Conservation (phyloP, 768 basidiomycete species). For the Termitomyces sp. region DNA sequence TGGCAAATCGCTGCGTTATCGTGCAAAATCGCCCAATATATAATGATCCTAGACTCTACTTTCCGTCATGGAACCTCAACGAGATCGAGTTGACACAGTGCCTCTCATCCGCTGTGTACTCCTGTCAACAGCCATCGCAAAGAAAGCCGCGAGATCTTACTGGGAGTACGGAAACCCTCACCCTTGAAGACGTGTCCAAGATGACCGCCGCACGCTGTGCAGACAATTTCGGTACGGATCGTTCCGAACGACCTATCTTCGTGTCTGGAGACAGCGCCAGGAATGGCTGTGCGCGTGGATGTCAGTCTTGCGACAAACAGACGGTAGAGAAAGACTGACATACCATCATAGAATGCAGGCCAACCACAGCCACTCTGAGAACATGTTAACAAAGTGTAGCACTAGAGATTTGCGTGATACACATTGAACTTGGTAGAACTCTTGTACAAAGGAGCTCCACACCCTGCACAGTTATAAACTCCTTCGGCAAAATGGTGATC, state of each 20-base stretch:
- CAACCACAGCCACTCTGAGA: constrained; percentile 82
- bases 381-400: not conserved
- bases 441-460: constrained; percentile 80
- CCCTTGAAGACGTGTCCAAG: constrained; percentile 96
- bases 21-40: not conserved
- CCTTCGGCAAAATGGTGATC: constrained; percentile 64
- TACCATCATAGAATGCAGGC: constrained; percentile 97
- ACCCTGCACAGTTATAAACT: constrained; percentile 74
- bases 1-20: not conserved
- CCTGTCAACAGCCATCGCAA: not conserved
- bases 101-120: constrained; percentile 66
- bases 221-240: constrained; percentile 80
- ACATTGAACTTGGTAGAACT: constrained; percentile 84
- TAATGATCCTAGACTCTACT: not conserved
- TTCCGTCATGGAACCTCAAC: constrained; percentile 49
- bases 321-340: constrained; percentile 3
- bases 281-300: constrained; percentile 56
- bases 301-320: not conserved
- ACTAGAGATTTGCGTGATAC: constrained; percentile 7
- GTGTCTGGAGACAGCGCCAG: constrained; percentile 79
- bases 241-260: constrained; percentile 65
- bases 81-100: constrained; percentile 91
- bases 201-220: constrained; percentile 88
- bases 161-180: constrained; percentile 76
- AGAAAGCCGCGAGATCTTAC: constrained; percentile 33